Base-by-base conservation (phyloP, 192 early-diverging fungal genomes). In the Coemansia sp. region DNA sequence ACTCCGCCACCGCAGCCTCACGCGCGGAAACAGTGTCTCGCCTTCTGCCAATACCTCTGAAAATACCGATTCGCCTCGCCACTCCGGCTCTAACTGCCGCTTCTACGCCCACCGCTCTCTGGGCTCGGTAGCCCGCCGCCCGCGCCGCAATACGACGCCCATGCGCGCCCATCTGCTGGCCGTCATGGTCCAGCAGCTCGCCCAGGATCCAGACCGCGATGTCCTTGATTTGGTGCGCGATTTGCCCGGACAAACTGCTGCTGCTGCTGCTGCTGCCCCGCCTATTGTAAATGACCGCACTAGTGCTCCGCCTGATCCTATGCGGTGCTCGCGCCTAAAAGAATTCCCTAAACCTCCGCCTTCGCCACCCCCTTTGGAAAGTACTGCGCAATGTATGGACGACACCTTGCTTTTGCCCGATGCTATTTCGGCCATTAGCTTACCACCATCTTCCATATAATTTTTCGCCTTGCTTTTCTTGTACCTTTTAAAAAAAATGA, bases 111-210 rank as follows among this genome's bases (percentile, higher is more conserved):
- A 76, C 34, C 68, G 70, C 29, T 79, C 74, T 14, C 59, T 79
- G 1, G 70, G 69, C 27, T 75, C 73, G 9, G 64, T 73, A 29
- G 51, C 65, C 0, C 66, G 71, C 3, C 64, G 72, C 0, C 67
- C 73, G 10, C 60, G 79, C 0, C 67, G 81, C 8, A 83, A 83
- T 42, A 78, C 75, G 2, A 81, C 78, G 45, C 76, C 74, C 3
- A 85, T 80, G 78, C 70, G 83, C n/a, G 79, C 78, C 3, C 78
- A 85, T 21, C 48, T 84, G 50, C 61, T 84, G 31, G 78, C 77
- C 3, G 76, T 66, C 4, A 75, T 84, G 68, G 72, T 85, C 3
- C 72, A 77, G 64, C 72, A 78, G 62, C 63, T 85, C 31, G 73
- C 69, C 1, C 63, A 53, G 29, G 84, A 85, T 29, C 57, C 39